Percentiles rank a stretch among this genome's conserved stretches.
Evolutionary conservation across 2,329 filamentous ascomycete species (phyloP).

Genomic region (Penicillium sp.): DNA sequence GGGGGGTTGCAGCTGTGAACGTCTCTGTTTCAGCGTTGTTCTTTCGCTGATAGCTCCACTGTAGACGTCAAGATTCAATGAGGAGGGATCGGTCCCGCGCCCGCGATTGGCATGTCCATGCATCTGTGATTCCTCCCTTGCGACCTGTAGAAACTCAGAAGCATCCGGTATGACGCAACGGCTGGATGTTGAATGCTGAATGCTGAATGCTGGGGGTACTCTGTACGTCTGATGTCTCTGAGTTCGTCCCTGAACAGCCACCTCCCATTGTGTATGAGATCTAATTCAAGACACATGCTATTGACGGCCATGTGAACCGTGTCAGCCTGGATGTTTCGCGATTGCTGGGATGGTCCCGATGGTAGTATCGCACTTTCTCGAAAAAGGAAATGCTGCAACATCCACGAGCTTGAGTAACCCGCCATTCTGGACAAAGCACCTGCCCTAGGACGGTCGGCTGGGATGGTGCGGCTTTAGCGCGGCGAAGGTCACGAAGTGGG

Average conservation of each 20-base stretch:
- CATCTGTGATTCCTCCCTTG: conserved; percentile 14
- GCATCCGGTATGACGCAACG: conserved; percentile 16
- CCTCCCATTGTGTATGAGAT: conserved; percentile 1
- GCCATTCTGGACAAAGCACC: neutral
- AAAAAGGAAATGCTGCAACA: neutral
- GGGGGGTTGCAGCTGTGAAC: conserved; percentile 12
- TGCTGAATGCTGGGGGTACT: neutral
- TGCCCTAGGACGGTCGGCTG: neutral
- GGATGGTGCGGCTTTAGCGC: conserved; percentile 18
- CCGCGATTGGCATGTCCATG: conserved; percentile 13
- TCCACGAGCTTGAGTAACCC: neutral
- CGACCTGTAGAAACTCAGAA: conserved; percentile 10
- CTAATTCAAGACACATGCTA: neutral
- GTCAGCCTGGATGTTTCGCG: neutral
- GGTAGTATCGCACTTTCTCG: neutral
- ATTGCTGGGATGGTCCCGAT: neutral
- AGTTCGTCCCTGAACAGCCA: neutral
- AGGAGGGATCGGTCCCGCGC: neutral
- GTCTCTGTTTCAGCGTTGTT: conserved; percentile 16
- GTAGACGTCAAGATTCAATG: neutral
- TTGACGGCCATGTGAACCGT: neutral
- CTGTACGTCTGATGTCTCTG: conserved; percentile 2
- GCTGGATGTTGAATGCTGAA: neutral
- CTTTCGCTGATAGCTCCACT: conserved; percentile 16
- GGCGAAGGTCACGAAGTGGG: conserved; percentile 10